Conservation (phyloP, 176 grass and related monocot species). For the Musa acuminata region DNA sequence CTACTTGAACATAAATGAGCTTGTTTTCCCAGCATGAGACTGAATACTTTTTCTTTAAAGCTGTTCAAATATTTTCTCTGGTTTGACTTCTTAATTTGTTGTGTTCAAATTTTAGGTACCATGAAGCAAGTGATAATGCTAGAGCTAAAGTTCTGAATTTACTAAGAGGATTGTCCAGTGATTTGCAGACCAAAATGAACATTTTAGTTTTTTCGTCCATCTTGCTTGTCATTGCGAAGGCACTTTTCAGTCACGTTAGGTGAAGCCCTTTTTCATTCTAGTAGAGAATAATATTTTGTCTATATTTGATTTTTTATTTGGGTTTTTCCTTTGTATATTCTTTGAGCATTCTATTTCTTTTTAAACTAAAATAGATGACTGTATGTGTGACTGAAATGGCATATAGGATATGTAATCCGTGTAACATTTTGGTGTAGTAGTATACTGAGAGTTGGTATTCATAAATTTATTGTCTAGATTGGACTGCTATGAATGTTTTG, state of each 20-base stretch:
- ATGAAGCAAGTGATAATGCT: slow-evolving; percentile 78
- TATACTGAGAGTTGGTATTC: neutral
- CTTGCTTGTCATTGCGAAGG: slow-evolving; percentile 71
- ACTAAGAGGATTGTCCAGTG: slow-evolving; percentile 76
- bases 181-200: slow-evolving; percentile 78
- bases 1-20: neutral
- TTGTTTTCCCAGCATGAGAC: neutral
- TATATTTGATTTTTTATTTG: neutral
- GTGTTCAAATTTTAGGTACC: slow-evolving; percentile 56
- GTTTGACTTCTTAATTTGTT: neutral
- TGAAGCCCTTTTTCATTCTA: slow-evolving; percentile 33
- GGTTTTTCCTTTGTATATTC: neutral
- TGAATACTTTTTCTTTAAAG: neutral
- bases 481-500: too few relatives aligned
- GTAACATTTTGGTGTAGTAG: neutral
- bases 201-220: slow-evolving; percentile 83
- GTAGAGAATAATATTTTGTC: neutral
- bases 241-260: slow-evolving; percentile 88
- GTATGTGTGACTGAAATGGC: neutral
- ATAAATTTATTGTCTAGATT: neutral
- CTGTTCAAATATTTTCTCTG: neutral
- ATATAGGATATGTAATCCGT: neutral
- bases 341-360: neutral
- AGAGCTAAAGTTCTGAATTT: slow-evolving; percentile 68
- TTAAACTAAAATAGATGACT: neutral